These are phyloP conservation scores for Aspergillus wentii DNA, from an alignment of 495 filamentous ascomycete species.

Conservation along the genomic window DNA sequence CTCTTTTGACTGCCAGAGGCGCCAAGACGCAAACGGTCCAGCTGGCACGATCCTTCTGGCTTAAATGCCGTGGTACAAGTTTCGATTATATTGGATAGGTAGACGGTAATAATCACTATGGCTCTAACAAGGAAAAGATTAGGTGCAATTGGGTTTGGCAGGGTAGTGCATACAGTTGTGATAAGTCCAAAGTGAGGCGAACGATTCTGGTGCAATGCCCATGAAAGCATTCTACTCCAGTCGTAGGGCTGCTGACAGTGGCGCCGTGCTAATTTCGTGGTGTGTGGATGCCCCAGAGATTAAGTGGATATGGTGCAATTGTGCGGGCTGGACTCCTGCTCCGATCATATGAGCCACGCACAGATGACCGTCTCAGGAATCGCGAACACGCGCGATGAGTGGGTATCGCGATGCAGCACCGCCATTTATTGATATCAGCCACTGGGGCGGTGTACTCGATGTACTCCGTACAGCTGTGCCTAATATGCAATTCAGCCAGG, in stretches of 20 bases:
- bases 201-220: not conserved
- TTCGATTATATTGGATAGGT: conserved; percentile 54
- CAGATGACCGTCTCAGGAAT: too few species aligned
- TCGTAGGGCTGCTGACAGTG: not conserved
- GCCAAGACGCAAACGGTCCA: conserved; percentile 49
- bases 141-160: too few species aligned
- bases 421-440: conserved; percentile 12
- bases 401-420: not conserved
- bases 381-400: too few species aligned
- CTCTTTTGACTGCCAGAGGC: conserved; percentile 52
- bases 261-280: not conserved
- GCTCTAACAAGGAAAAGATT: too few species aligned
- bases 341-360: too few species aligned
- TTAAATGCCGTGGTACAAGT: conserved; percentile 61
- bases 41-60: conserved; percentile 63
- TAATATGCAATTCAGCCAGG: too few species aligned
- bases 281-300: not conserved
- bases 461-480: too few species aligned
- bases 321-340: too few species aligned
- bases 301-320: too few species aligned
- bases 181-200: not conserved
- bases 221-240: not conserved
- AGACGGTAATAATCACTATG: not conserved
- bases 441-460: conserved; percentile 26
- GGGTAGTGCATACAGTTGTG: not conserved